A percentile compares a stretch with the other conserved stretches of the same genome.
phyloP scores from a whole-genome alignment of 257 asterid genomes.

The Jasminum sambac region DNA sequence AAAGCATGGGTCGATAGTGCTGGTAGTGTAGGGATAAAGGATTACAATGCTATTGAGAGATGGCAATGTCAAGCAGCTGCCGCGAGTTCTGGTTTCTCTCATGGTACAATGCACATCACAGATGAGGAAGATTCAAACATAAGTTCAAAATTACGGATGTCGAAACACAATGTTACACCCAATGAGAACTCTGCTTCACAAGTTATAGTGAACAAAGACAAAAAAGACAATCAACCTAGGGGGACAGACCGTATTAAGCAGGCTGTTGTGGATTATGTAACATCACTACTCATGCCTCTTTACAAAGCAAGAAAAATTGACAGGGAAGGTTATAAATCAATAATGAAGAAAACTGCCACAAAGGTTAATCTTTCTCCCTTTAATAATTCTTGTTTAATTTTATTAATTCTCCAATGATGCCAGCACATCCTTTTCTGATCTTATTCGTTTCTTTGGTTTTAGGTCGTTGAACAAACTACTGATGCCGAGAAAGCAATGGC shows the following conservation, averaged over 20 bases:
- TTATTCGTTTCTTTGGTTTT: slow-evolving; percentile 30
- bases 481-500: slow-evolving; percentile 88
- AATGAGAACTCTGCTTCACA: slow-evolving; percentile 84
- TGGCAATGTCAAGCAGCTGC: slow-evolving; percentile 99
- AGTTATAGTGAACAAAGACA: slow-evolving; percentile 55
- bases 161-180: slow-evolving; percentile 47
- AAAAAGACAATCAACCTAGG: slow-evolving; percentile 58
- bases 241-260: slow-evolving; percentile 86
- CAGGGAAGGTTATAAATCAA: slow-evolving; percentile 83
- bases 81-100: slow-evolving; percentile 81
- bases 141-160: slow-evolving; percentile 45
- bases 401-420: slow-evolving; percentile 20
- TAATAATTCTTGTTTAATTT: not conserved
- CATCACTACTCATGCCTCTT: slow-evolving; percentile 96
- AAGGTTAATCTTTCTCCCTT: slow-evolving; percentile 56
- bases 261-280: slow-evolving; percentile 91
- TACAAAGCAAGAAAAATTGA: slow-evolving; percentile 93
- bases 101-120: slow-evolving; percentile 50
- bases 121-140: slow-evolving; percentile 87
- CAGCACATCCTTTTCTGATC: slow-evolving; percentile 19
- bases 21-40: slow-evolving; percentile 83
- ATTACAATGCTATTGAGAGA: slow-evolving; percentile 94
- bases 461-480: slow-evolving; percentile 92
- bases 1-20: slow-evolving; percentile 98
- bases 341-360: slow-evolving; percentile 98